Evolutionary conservation across 768 basidiomycete genomes (phyloP).

Genomic region (Epithele typhae): DNA sequence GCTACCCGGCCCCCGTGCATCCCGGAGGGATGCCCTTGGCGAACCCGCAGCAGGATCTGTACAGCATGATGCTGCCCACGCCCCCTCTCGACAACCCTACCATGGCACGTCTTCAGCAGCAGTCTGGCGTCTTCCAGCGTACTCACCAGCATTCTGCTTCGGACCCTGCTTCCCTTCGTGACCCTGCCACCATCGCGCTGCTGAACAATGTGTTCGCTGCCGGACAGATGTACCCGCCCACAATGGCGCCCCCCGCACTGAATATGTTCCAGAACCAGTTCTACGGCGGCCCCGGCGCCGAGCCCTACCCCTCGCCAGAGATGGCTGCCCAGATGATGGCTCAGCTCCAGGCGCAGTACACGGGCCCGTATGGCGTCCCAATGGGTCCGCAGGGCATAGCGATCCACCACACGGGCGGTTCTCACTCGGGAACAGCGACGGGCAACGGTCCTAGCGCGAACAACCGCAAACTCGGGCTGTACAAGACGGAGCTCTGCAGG

Average conservation of each 20-base stretch:
- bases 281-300: conserved; percentile 47
- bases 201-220: conserved; percentile 52
- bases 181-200: conserved; percentile 62
- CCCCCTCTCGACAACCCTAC: conserved; percentile 54
- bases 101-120: conserved; percentile 74
- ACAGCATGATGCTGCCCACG: conserved; percentile 72
- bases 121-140: conserved; percentile 67
- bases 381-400: conserved; percentile 16
- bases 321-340: conserved; percentile 54
- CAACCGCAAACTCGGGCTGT: conserved; percentile 85
- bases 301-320: conserved; percentile 50
- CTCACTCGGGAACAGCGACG: conserved; percentile 20
- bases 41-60: conserved; percentile 65
- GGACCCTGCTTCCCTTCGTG: conserved; percentile 73
- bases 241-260: conserved; percentile 44
- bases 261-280: conserved; percentile 70
- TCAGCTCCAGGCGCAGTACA: conserved; percentile 52
- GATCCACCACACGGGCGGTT: conserved; percentile 25
- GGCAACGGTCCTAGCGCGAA: conserved; percentile 80
- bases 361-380: conserved; percentile 44
- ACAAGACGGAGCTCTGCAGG: conserved; percentile 87
- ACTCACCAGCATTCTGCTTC: conserved; percentile 82
- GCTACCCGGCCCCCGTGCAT: conserved; percentile 42
- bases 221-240: conserved; percentile 51
- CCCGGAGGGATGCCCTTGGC: conserved; percentile 68